phyloP scores from a whole-genome alignment of 257 asterid species.

The Paulownia fortunei region DNA sequence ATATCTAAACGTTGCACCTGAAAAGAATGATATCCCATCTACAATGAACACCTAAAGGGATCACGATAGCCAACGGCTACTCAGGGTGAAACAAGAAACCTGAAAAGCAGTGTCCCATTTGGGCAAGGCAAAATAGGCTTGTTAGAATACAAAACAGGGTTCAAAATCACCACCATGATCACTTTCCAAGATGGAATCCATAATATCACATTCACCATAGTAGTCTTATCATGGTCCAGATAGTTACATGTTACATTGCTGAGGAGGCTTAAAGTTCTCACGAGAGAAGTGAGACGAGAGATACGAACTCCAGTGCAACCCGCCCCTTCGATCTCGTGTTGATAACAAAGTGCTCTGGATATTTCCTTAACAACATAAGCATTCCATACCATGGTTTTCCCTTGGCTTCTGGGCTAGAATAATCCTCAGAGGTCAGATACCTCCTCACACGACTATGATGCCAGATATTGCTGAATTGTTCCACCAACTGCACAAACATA shows the following conservation, averaged over 20 bases:
- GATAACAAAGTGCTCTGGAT: slow-evolving; percentile 92
- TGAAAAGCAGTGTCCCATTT: not conserved
- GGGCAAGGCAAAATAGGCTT: not conserved
- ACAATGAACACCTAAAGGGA: not conserved
- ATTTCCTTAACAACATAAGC: slow-evolving; percentile 82
- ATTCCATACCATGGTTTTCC: slow-evolving; percentile 95
- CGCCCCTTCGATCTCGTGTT: slow-evolving; percentile 90
- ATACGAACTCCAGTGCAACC: slow-evolving; percentile 73
- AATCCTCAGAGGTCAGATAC: slow-evolving; percentile 82
- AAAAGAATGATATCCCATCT: not conserved
- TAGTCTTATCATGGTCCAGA: not conserved
- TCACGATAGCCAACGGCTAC: not conserved
- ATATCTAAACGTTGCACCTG: not conserved
- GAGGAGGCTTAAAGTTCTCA: slow-evolving; percentile 36
- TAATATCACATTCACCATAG: not conserved
- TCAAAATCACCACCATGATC: not conserved
- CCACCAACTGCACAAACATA: slow-evolving; percentile 65
- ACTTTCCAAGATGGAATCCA: not conserved
- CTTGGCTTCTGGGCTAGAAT: slow-evolving; percentile 62
- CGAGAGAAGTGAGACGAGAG: slow-evolving; percentile 83
- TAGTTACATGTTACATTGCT: slow-evolving; percentile 12
- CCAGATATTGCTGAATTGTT: slow-evolving; percentile 75
- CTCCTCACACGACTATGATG: slow-evolving; percentile 88
- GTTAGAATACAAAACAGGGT: not conserved
- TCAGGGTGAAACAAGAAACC: not conserved